Evolutionary conservation across 345 rosid species (phyloP), one percentile per base, ranked within the genome.

Genomic region (Streptanthus diversifolius): DNA sequence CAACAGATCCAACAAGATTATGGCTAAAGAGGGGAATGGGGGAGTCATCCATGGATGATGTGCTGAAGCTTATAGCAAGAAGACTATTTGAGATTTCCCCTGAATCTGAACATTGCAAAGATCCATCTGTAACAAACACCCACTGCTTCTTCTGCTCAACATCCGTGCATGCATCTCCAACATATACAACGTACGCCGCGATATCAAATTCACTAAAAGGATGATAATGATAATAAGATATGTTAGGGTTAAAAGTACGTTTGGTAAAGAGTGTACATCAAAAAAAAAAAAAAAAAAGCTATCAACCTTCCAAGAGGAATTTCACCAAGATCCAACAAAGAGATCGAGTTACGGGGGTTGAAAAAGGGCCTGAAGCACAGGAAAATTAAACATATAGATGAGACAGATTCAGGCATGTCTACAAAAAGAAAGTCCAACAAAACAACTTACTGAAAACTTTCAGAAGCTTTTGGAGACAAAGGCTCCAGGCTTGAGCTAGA

Each of bases 121-220:
- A 87, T 75, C 82, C 83, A 83, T 91, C 98, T 47, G 90, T 86
- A 77, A 90, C 90, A 80, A 91, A 90, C 35, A 95, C 85, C 98
- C 97, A 88, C 71, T 92, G 99, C 77, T 84, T 91, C 91, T 80
- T 88, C 71, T 77, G 88, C 52, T 77, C 77, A 77, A 77, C 82
- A 32, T 73, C 76, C 29, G 61, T 72, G 69, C 80, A 85, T 72
- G 78, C 87, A 77, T 91, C 90, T 68, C 96, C 99, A 71, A 90
- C 93, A 51, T 85, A 62, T 76, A 95, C 81, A 70, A 95, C 85
- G 21, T 77, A 75, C 40, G 87, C 96, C 62, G 87, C 92, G 51
- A 84, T 82, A 68, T 91, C 99, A 75, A 95, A 95, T 81, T 95
- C 98, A 77, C 96, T 95, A 84, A 43, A 49, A 72, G 6, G 53